A percentile compares a stretch with the other conserved stretches of the same genome.
These are phyloP conservation scores for Scleromitrula shiraiana DNA, from an alignment of 2,329 filamentous ascomycete species.

Conservation along the genomic window DNA sequence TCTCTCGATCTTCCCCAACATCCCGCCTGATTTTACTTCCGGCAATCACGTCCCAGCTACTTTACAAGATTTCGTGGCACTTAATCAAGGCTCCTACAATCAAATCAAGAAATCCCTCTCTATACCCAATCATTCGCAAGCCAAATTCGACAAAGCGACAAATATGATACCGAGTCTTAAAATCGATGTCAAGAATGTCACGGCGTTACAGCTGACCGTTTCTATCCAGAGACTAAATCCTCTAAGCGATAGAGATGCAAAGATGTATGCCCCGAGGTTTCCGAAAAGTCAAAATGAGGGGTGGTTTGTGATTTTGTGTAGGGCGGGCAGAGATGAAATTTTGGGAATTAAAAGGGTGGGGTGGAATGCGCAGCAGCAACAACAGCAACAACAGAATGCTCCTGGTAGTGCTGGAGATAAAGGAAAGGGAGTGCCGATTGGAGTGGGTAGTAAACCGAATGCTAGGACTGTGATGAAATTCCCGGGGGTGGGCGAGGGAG, in stretches of 20 bases:
- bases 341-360: conserved; percentile 78
- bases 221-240: conserved; percentile 59
- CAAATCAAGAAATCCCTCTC: conserved; percentile 43
- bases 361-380: too few species aligned
- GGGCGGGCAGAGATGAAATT: conserved; percentile 62
- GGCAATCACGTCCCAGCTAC: conserved; percentile 28
- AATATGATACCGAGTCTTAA: conserved; percentile 61
- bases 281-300: conserved; percentile 93
- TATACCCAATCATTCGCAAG: conserved; percentile 41
- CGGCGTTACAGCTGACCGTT: conserved; percentile 55
- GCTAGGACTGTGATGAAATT: conserved; percentile 53
- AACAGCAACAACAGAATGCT: too few species aligned
- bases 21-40: conserved; percentile 35
- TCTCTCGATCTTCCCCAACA: conserved; percentile 69
- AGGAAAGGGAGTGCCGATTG: conserved; percentile 50
- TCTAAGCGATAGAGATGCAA: conserved; percentile 54
- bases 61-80: conserved; percentile 27
- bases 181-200: conserved; percentile 53
- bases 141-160: conserved; percentile 47
- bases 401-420: conserved; percentile 74
- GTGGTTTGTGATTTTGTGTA: conserved; percentile 76
- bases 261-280: conserved; percentile 81
- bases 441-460: conserved; percentile 38
- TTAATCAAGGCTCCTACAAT: conserved; percentile 29
- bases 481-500: conserved; percentile 34